Percentiles rank a stretch among this genome's conserved stretches.
Evolutionary conservation across 768 basidiomycete genomes (phyloP).

Genomic region (Leccinum imitatum): DNA sequence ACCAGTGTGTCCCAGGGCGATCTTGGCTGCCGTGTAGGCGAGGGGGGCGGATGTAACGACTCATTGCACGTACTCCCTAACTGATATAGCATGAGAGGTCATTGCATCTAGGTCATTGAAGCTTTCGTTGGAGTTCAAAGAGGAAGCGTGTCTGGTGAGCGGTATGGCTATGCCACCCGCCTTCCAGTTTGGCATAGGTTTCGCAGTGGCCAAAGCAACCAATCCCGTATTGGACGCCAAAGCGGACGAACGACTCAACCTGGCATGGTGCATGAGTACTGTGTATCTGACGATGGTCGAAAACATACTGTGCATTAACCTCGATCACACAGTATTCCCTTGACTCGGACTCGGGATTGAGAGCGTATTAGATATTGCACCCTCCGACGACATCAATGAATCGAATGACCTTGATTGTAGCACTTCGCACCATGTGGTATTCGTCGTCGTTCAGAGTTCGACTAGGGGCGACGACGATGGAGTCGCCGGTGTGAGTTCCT

Average conservation of each 20-base stretch:
- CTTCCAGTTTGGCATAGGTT: too few relatives aligned
- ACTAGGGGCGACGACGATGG: conserved; percentile 97
- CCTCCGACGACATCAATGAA: conserved; percentile 91
- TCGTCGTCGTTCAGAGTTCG: conserved; percentile 97
- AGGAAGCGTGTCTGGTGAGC: too few relatives aligned
- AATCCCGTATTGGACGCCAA: conserved; percentile 99
- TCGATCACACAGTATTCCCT: conserved; percentile 98
- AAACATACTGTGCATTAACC: conserved; percentile 80
- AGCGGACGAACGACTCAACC: conserved; percentile 85
- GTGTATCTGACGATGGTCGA: not conserved
- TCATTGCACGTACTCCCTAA: too few relatives aligned
- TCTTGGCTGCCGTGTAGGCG: conserved; percentile 98
- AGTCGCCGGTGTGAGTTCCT: conserved; percentile 98
- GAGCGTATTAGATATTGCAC: conserved; percentile 98
- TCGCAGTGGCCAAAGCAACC: too few relatives aligned
- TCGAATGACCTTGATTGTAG: conserved; percentile 93
- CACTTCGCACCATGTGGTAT: conserved; percentile 98
- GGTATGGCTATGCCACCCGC: too few relatives aligned
- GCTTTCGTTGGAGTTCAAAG: too few relatives aligned
- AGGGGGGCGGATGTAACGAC: conserved; percentile 50
- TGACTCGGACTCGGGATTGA: conserved; percentile 72
- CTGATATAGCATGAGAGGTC: too few relatives aligned
- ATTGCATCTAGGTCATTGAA: too few relatives aligned
- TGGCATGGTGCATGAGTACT: conserved; percentile 23
- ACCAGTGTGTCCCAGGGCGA: conserved; percentile 88